Evolutionary conservation across 257 asterid genomes (phyloP).

Genomic region (Rehmannia glutinosa): DNA sequence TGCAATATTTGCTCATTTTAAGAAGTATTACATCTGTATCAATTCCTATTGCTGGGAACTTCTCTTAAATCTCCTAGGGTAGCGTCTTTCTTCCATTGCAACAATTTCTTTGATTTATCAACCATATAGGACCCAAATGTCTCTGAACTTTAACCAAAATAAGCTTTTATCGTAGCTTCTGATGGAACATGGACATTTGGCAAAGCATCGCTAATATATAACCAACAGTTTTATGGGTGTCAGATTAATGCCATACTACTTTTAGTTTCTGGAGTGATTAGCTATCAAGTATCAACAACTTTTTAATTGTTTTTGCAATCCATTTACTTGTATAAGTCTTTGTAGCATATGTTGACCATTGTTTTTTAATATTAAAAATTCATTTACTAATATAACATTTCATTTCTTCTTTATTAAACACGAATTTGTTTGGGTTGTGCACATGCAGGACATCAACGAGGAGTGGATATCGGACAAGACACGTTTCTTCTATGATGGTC

Average conservation of each 20-base stretch:
- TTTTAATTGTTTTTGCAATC: neutral
- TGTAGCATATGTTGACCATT: neutral
- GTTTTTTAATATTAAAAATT: neutral
- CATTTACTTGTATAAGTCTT: neutral
- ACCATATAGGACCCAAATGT: neutral
- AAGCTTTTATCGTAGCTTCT: neutral
- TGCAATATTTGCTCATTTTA: constrained; percentile 1
- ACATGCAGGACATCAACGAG: constrained; percentile 84
- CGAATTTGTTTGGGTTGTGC: constrained; percentile 12
- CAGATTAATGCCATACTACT: neutral
- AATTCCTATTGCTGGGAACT: neutral
- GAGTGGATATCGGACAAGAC: constrained; percentile 99
- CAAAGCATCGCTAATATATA: neutral
- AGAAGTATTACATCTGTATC: neutral
- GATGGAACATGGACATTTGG: neutral
- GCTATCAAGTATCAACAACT: neutral
- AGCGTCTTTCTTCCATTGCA: neutral
- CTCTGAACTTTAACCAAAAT: constrained; percentile 1
- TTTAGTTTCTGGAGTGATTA: neutral
- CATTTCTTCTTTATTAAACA: neutral
- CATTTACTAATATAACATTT: neutral
- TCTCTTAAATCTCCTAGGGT: neutral
- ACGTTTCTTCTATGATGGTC: constrained; percentile 95
- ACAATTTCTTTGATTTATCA: neutral
- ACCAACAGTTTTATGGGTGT: neutral